These are phyloP conservation scores for Diaporthe australafricana DNA, from an alignment of 2,329 filamentous ascomycete species.

Conservation along the genomic window DNA sequence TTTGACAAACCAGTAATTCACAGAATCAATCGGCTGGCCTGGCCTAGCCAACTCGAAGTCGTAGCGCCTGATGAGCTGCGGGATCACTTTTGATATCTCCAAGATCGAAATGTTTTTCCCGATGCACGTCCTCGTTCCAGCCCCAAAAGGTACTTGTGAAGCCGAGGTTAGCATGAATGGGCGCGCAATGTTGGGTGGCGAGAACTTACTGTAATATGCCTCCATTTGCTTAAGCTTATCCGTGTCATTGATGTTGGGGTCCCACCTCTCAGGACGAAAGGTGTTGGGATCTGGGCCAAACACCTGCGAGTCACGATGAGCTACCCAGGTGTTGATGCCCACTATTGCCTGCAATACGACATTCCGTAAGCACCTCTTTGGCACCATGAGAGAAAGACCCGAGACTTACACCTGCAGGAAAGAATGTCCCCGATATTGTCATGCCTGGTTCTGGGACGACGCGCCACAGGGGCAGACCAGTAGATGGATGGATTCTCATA, in stretches of 20 bases:
- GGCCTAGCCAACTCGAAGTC: conserved; percentile 8
- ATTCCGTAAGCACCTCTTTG: background rate
- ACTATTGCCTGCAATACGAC: conserved; percentile 54
- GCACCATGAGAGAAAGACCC: background rate
- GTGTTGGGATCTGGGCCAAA: conserved; percentile 67
- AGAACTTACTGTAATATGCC: background rate
- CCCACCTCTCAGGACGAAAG: conserved; percentile 69
- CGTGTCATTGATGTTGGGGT: background rate
- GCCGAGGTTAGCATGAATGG: background rate
- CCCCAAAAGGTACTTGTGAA: conserved; percentile 55
- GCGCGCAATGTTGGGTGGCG: background rate
- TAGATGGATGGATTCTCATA: background rate
- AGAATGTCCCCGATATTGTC: background rate
- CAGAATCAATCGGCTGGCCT: background rate
- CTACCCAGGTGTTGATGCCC: conserved; percentile 69
- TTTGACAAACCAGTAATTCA: conserved; percentile 5
- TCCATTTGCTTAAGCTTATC: conserved; percentile 21
- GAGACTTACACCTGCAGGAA: background rate
- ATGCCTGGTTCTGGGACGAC: conserved; percentile 5
- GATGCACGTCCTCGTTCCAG: conserved; percentile 62
- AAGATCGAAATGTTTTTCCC: conserved; percentile 33
- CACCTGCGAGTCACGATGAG: conserved; percentile 66
- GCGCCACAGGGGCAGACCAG: conserved; percentile 17
- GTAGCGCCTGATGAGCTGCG: conserved; percentile 21
- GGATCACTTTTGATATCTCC: conserved; percentile 29